These are phyloP conservation scores for Tolypocladium endophyticum DNA, from an alignment of 2,329 filamentous ascomycete genomes.

Conservation along the genomic window DNA sequence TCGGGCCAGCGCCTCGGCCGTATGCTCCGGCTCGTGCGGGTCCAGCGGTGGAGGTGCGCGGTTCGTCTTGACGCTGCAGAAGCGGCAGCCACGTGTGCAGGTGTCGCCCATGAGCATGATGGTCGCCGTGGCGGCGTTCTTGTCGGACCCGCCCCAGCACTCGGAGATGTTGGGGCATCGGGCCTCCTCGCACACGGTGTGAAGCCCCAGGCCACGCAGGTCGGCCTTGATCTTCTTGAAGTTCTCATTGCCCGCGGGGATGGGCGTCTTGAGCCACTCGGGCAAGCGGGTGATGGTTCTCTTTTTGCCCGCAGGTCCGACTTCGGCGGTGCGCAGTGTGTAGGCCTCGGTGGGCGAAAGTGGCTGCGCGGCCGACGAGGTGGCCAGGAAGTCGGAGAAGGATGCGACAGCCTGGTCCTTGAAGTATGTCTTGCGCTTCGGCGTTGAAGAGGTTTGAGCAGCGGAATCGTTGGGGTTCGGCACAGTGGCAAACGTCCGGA, in stretches of 20 bases:
- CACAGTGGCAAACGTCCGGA: constrained; percentile 36
- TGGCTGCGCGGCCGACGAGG: constrained; percentile 27
- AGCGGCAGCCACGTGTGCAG: constrained; percentile 90
- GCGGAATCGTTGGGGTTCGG: constrained; percentile 19
- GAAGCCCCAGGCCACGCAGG: constrained; percentile 75
- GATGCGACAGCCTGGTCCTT: constrained; percentile 46
- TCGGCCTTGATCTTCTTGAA: constrained; percentile 95
- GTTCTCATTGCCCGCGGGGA: constrained; percentile 69
- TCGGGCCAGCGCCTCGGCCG: constrained; percentile 79
- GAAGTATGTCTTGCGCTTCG: constrained; percentile 41
- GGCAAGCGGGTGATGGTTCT: constrained; percentile 66
- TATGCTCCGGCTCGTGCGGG: constrained; percentile 93
- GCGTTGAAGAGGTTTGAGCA: constrained; percentile 9
- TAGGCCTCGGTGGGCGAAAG: constrained; percentile 45
- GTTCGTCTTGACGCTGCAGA: constrained; percentile 92
- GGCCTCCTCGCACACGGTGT: constrained; percentile 97
- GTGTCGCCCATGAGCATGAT: constrained; percentile 99
- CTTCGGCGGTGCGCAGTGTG: constrained; percentile 50
- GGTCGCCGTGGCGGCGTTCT: constrained; percentile 85
- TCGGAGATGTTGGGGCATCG: constrained; percentile 95
- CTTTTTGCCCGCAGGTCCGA: constrained; percentile 52
- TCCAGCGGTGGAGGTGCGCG: constrained; percentile 70
- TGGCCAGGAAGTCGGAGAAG: constrained; percentile 46
- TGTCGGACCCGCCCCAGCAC: constrained; percentile 89
- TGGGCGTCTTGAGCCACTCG: constrained; percentile 91